Base-by-base conservation (phyloP, 371 early-diverging fungal species). In the Paraphysoderma sedebokerense region DNA sequence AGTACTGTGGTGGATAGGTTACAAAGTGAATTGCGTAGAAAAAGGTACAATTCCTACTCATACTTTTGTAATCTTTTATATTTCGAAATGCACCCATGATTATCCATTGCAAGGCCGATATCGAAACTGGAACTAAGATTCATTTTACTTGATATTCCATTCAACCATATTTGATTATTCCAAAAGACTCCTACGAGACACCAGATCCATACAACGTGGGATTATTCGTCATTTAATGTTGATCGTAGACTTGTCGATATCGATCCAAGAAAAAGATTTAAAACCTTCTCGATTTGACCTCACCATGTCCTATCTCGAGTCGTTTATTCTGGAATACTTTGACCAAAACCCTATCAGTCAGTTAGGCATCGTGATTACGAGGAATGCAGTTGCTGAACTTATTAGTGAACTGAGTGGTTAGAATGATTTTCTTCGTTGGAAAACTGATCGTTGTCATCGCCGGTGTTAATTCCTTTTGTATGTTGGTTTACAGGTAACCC, bases 281-380 rank as follows among this genome's bases (percentile, higher is more conserved):
- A 65, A 78, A 24, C 88, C 89, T 1, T 73, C 77, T 44, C 74
- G 91, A 19, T 63, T 87, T 17, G 85, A 85, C 17, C 64, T 81
- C 27, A 73, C 80, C 0, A 55, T 88, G 22, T 65, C 59, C 0
- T 70, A 76, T 39, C 67, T 78, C 8, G 80, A 80, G 47, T 63
- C 71, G 35, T 93, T 89, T 50, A 66, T 91, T 1, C 54, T 59
- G 24, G 93, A 91, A 59, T 95, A 76, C 54, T 89, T 91, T 63
- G 92, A 92, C 63, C 92, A 64, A 47, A 95, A 95, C 57, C 93
- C 96, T 0, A 78, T 95, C 42, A 81, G 86, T 7, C 90, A 89
- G 61, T 64, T 92, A 29, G 85, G 89, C 7, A 63, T 95, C 15
- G 76, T 92, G n/a, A 71, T 77, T 3, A 89, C 86, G 2, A 69